Evolutionary conservation across 1,284 basidiomycete genomes (phyloP).

Genomic region (Apiotrichum brassicae): DNA sequence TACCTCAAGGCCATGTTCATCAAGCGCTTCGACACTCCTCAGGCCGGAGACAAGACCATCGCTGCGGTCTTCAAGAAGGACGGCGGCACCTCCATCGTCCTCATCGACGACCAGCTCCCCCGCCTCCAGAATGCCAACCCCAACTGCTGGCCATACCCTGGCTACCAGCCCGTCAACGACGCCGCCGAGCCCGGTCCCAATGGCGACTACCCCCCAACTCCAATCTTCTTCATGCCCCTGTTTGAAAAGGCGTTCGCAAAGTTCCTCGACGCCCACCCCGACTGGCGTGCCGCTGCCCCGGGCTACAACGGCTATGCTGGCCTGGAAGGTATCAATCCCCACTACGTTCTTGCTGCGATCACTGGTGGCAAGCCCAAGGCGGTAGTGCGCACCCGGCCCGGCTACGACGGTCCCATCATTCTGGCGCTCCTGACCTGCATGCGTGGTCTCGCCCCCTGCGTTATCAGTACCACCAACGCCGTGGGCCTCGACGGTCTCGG

Average conservation of each 20-base stretch:
- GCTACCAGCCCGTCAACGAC: conserved; percentile 18
- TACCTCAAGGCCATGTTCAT: conserved; percentile 12
- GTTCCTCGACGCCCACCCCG: conserved; percentile 15
- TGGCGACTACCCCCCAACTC: conserved; percentile 12
- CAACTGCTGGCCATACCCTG: conserved; percentile 15
- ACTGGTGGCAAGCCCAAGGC: conserved; percentile 15
- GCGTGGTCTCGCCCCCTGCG: conserved; percentile 12
- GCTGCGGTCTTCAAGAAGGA: conserved; percentile 13
- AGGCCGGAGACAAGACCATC: not conserved
- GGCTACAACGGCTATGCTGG: conserved; percentile 9
- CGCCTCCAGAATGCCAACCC: conserved; percentile 9
- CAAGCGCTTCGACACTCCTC: not conserved
- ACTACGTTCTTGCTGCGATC: conserved; percentile 14
- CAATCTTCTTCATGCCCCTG: conserved; percentile 21
- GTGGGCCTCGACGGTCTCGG: conserved; percentile 13
- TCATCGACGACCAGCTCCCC: conserved; percentile 21
- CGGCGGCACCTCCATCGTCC: conserved; percentile 4
- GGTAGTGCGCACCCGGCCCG: not conserved
- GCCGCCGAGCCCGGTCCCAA: conserved; percentile 9
- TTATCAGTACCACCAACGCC: conserved; percentile 10
- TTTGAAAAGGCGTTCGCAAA: conserved; percentile 24
- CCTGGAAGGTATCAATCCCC: conserved; percentile 9
- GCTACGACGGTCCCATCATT: conserved; percentile 11
- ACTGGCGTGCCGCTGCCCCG: conserved; percentile 3
- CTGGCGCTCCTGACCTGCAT: conserved; percentile 13